Conservation (phyloP, 2,329 filamentous ascomycete genomes). For the Lachnellula arida region DNA sequence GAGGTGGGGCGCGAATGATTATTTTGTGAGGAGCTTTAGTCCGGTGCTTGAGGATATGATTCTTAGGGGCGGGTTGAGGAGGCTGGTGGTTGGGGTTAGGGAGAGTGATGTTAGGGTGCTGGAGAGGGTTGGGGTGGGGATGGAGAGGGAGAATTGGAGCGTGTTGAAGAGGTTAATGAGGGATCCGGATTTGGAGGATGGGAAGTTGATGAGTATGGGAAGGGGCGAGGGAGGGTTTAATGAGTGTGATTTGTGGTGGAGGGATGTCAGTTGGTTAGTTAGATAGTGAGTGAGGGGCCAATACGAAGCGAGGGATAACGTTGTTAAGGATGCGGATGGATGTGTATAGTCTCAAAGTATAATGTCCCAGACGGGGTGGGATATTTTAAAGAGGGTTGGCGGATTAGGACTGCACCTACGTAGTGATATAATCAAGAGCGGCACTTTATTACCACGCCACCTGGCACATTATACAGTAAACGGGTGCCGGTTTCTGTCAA, state of each 20-base stretch:
- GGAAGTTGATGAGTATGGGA: slow-evolving; percentile 2
- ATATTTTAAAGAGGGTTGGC: too few species aligned
- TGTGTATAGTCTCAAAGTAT: background rate
- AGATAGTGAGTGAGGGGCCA: slow-evolving; percentile 2
- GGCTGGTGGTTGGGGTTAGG: slow-evolving; percentile 22
- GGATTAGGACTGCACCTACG: too few species aligned
- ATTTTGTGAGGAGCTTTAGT: slow-evolving; percentile 15
- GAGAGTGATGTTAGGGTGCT: background rate
- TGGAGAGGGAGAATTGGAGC: slow-evolving; percentile 11
- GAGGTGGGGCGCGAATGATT: slow-evolving; percentile 24
- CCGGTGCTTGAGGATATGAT: slow-evolving; percentile 24
- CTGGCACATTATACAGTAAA: too few species aligned
- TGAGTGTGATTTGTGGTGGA: background rate
- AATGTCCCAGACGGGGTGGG: too few species aligned
- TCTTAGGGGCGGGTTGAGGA: slow-evolving; percentile 24
- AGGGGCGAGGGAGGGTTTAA: background rate
- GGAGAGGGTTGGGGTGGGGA: background rate
- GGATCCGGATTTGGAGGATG: slow-evolving; percentile 23
- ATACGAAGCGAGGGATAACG: background rate
- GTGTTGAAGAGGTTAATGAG: slow-evolving; percentile 12
- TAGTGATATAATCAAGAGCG: too few species aligned
- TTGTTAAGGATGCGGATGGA: background rate
- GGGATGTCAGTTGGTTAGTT: slow-evolving; percentile 12
- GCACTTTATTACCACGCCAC: too few species aligned
- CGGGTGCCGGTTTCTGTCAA: too few species aligned